Base-by-base conservation (phyloP, 2,329 filamentous ascomycete species). In the Sporothrix phasma region DNA sequence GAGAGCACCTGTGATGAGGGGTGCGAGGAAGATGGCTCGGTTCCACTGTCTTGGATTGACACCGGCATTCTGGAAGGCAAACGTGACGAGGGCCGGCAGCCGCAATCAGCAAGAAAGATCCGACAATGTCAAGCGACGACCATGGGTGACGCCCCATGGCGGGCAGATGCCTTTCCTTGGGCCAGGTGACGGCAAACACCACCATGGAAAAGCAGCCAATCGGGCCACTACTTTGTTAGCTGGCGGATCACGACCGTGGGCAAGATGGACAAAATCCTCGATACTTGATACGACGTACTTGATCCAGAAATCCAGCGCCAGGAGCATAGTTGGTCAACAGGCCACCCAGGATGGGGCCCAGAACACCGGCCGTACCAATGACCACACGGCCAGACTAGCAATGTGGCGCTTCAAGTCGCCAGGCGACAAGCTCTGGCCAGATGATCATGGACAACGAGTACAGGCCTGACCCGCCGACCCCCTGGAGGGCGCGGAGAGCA, bases 301-400 rank as follows among this genome's bases (percentile, higher is more conserved):
- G 69, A 85, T 80, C 80, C 80, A 84, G 71, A 85, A 1, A 84
- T 75, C 78, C 80, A 83, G 66, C 79, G 72, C 81, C 81, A 84
- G 10, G 72, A 77, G 75, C 69, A 61, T 80, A 82, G 17, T 79
- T 70, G 1, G 80, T 81, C 46, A 84, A 68, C 4, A 81, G 39
- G 1, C 81, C 81, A 19, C 81, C 81, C 17, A 84, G 69, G 1
- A 83, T 73, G 0, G 81, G 81, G 0, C 81, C 81, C 26, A 82
- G 70, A 1, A 83, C 77, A 15, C 80, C 81, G 5, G 80, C 74
- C 24, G 76, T 66, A 24, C 79, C 78, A 53, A 84, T 71, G 2
- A 82, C 76, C 19, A 80, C 70, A 0, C 81, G 3, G 84, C 75
- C 1, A 82, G 64, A 22, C 74, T 76, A 2, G 75, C 78, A 11